These are phyloP conservation scores for Suhomyces kilbournensis DNA, from an alignment of 805 yeast genomes.

Conservation along the genomic window DNA sequence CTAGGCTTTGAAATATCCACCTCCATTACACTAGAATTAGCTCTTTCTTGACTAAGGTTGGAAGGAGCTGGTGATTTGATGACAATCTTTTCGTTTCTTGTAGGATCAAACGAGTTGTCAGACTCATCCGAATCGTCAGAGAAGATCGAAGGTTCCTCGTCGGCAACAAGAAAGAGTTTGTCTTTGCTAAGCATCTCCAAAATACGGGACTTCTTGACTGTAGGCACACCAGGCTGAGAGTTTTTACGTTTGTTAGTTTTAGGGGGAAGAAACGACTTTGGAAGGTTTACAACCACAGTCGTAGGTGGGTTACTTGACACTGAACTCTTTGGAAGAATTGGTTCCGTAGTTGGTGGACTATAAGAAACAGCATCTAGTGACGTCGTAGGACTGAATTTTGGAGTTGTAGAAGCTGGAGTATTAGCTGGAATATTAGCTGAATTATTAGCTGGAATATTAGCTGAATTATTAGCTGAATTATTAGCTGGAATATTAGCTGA, in stretches of 20 bases:
- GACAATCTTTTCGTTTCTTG: constrained; percentile 4
- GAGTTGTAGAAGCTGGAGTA: no score
- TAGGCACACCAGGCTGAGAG: constrained; percentile 1
- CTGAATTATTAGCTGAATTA: no score
- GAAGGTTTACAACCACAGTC: no score
- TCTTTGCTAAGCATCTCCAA: constrained; percentile 6
- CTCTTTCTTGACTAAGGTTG: neutral
- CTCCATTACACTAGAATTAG: neutral
- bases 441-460: no score
- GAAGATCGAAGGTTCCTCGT: constrained; percentile 4
- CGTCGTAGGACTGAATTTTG: no score
- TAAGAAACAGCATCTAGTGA: no score
- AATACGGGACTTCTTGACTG: constrained; percentile 9
- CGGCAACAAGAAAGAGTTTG: constrained; percentile 8
- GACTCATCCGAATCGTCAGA: constrained; percentile 12
- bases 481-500: no score
- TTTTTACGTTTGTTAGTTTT: neutral
- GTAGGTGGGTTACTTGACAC: no score
- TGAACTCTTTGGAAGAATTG: neutral
- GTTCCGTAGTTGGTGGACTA: neutral
- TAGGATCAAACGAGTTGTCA: constrained; percentile 12
- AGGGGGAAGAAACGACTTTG: no score
- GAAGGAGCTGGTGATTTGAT: neutral
- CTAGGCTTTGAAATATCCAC: neutral
- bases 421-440: no score